Percentiles rank a stretch among this genome's conserved stretches.
Conservation (phyloP, 495 filamentous ascomycete species). For the Penicillium crystallinum region DNA sequence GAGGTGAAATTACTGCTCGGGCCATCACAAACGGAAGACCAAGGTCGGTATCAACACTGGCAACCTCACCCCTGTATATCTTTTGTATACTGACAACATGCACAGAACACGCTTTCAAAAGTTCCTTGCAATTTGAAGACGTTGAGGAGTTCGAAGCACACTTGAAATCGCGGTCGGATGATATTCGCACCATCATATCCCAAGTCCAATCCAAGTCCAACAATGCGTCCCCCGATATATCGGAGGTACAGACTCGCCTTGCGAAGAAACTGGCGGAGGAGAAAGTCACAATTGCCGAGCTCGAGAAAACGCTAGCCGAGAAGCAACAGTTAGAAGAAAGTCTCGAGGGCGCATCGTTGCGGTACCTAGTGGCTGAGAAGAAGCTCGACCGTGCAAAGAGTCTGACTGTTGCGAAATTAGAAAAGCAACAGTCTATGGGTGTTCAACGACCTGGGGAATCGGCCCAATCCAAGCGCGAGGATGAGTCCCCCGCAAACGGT, state of each 20-base stretch:
- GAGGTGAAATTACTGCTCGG: slow-evolving; percentile 70
- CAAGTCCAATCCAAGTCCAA: slow-evolving; percentile 46
- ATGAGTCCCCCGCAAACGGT: slow-evolving; percentile 49
- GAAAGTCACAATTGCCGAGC: slow-evolving; percentile 70
- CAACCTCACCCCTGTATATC: not conserved
- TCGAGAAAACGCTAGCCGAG: slow-evolving; percentile 70
- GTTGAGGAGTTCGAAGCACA: slow-evolving; percentile 67
- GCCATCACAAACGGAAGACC: slow-evolving; percentile 44
- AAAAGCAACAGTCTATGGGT: slow-evolving; percentile 75
- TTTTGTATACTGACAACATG: slow-evolving; percentile 18
- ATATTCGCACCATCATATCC: slow-evolving; percentile 58
- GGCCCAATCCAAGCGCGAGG: slow-evolving; percentile 52
- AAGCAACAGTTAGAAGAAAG: slow-evolving; percentile 79
- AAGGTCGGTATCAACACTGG: slow-evolving; percentile 43
- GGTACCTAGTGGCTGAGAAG: slow-evolving; percentile 92
- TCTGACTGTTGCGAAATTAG: slow-evolving; percentile 82
- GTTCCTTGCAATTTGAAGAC: slow-evolving; percentile 34
- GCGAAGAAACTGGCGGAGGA: slow-evolving; percentile 70
- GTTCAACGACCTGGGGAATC: slow-evolving; percentile 48
- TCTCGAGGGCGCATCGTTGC: slow-evolving; percentile 75
- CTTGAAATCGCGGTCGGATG: slow-evolving; percentile 54
- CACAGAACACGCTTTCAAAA: slow-evolving; percentile 27
- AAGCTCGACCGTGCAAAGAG: slow-evolving; percentile 85
- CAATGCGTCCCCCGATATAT: slow-evolving; percentile 54
- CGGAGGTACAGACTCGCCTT: slow-evolving; percentile 67